Evolutionary conservation across 176 grass and related monocot species (phyloP), one percentile per base, ranked within the genome.

Genomic region (Oryza officinalis): DNA sequence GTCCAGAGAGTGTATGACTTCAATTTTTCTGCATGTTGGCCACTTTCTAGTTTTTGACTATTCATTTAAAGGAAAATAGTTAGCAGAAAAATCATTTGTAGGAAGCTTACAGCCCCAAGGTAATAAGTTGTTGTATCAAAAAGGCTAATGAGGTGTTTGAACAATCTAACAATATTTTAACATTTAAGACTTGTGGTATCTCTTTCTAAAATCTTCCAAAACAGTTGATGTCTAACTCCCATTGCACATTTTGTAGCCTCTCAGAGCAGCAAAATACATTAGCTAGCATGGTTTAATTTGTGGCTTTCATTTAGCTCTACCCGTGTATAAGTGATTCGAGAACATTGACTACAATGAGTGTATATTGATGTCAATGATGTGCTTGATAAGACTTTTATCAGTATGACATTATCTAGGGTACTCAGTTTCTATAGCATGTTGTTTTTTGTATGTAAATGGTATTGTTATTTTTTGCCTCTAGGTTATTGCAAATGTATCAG

Each of bases 401-500:
- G 20, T 60, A 60, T 60, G 67, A 60, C 47, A 27, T 74, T 66
- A 63, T 46, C 61, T 35, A 10, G 13, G 12, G 45, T 88, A 38
- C 30, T 77, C 57, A 54, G 22, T 69, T 43, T 77, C 18, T 54
- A 10, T 79, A 85, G 52, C 45, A 73, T n/a, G 14, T n/a, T 31
- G 20, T 61, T 69, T 81, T 74, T 49, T 65, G 35, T 79, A 73
- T 83, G 45, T 78, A 67, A 86, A 79, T 26, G 20, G 67, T 82
- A 83, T 64, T 82, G 69, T 68, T 83, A 17, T 77, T 73, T 86
- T 35, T 86, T n/a, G 65, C 79, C 78, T 31, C 80, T 54, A 90
- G 88, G 69, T 90, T 67, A 50, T 60, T 87, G 74, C 80, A 61
- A 90, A 83, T 40, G 77, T 87, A 87, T 90, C 84, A 30, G 80